Base-by-base conservation (phyloP, 202 grass and related monocot species). In the Schoenoplectus tabernaemontani region DNA sequence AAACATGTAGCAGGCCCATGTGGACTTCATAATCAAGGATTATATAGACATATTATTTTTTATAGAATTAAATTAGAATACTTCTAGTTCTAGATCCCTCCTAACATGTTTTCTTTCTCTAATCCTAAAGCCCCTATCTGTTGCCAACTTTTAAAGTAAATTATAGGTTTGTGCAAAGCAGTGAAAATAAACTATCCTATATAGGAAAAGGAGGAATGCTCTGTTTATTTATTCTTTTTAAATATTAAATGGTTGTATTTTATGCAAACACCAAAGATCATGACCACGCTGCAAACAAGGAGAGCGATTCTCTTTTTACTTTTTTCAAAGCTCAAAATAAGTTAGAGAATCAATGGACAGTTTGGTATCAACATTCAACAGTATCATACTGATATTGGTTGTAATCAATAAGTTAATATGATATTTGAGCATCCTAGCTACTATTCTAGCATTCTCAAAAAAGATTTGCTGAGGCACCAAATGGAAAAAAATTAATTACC, bases 401-500 rank as follows among this genome's bases (percentile, higher is more conserved):
- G 36, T 43, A 19, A 20, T 43, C 64, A 42, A 42, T 1, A 43
- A 42, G 7, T 68, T 68, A 19, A 20, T 23, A 69, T 69, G 19
- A 43, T 44, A 69, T n/a, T 9, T 68, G 37, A 91, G 83, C 83
- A 91, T 83, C 75, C 85, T 57, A 89, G 39, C 24, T 91, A 87
- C 93, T 85, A 97, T 66, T 60, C 82, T 83, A 91, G 90, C 80
- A 89, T 79, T 24, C 88, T 88, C 93, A 32, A 17, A 34, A 34
- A 5, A 63, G 5, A 15, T 34, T 63, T 17, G 28, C 28, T 33
- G 12, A 6, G 28, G 5, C 11, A 63, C 82, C 62, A 92, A 83
- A 46, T 2, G 66, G 53, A 63, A 76, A 77, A 50, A 66, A 60
- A 81, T 56, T 33, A 57, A 36, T 36, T 66, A 99, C 96, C 96